Evolutionary conservation across 495 filamentous ascomycete genomes (phyloP).

Genomic region (Penicillium parvum): DNA sequence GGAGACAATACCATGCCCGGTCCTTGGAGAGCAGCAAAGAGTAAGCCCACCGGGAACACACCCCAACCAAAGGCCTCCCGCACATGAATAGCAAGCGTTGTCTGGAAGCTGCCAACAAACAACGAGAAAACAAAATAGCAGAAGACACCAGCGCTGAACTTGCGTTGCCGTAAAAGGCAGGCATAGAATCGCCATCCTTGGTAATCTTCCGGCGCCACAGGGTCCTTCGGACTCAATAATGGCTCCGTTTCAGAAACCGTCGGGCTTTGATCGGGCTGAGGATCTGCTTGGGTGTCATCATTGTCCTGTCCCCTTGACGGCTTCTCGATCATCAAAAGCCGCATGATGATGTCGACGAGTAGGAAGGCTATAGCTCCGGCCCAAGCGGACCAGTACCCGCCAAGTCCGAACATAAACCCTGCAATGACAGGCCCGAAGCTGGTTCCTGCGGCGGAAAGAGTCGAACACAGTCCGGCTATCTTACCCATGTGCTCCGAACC

Average conservation of each 20-base stretch:
- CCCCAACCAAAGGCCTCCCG: conserved; percentile 30
- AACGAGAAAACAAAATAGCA: conserved; percentile 19
- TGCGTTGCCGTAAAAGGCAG: conserved; percentile 16
- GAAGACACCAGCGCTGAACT: conserved; percentile 20
- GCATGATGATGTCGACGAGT: conserved; percentile 27
- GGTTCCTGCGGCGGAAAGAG: conserved; percentile 17
- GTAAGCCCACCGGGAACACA: conserved; percentile 20
- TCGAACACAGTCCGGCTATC: conserved; percentile 17
- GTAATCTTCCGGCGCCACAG: not conserved
- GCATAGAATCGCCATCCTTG: conserved; percentile 23
- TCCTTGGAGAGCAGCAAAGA: conserved; percentile 27
- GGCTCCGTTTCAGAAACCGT: not conserved
- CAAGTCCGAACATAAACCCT: conserved; percentile 20
- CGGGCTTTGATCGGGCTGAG: not conserved
- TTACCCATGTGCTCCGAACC: conserved; percentile 27
- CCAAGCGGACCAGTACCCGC: conserved; percentile 33
- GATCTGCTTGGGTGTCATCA: not conserved
- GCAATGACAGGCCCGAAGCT: conserved; percentile 21
- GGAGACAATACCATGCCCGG: conserved; percentile 25
- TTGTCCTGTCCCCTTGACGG: not conserved
- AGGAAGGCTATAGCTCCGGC: conserved; percentile 16
- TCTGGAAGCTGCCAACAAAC: conserved; percentile 25
- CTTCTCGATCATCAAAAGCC: conserved; percentile 30
- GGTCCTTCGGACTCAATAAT: not conserved
- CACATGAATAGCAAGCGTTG: conserved; percentile 30